Evolutionary conservation across 371 early-diverging fungal species (phyloP).

Genomic region (Batrachochytrium dendrobatidis): DNA sequence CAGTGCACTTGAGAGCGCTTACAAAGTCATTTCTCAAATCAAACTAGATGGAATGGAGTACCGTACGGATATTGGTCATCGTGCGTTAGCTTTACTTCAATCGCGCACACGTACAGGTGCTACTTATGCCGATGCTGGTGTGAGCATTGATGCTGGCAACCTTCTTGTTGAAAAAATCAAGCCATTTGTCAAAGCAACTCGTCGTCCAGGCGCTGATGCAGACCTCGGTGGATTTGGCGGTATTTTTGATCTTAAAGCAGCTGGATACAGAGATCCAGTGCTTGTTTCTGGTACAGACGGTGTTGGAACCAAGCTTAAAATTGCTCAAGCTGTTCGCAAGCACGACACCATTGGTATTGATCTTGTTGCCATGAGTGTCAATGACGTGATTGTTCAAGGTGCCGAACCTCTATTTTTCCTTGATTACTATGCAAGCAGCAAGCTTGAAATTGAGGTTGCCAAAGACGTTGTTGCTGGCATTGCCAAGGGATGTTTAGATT

Average conservation of each 20-base stretch:
- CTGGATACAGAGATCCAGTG: constrained; percentile 84
- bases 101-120: constrained; percentile 30
- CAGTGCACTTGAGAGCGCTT: constrained; percentile 41
- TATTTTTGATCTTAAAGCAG: constrained; percentile 87
- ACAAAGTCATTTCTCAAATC: constrained; percentile 16
- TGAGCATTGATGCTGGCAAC: constrained; percentile 93
- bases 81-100: constrained; percentile 53
- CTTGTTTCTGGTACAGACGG: constrained; percentile 96
- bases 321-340: constrained; percentile 76
- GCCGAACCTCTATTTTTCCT: constrained; percentile 96
- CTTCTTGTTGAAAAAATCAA: constrained; percentile 90
- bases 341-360: constrained; percentile 91
- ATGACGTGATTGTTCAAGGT: constrained; percentile 97
- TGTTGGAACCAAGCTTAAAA: constrained; percentile 95
- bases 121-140: constrained; percentile 93
- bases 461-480: constrained; percentile 89
- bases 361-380: constrained; percentile 97
- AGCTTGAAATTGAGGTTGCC: constrained; percentile 85
- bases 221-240: constrained; percentile 98
- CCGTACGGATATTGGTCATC: constrained; percentile 87
- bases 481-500: constrained; percentile 82
- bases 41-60: constrained; percentile 77
- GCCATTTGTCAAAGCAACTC: constrained; percentile 83
- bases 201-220: constrained; percentile 85
- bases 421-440: constrained; percentile 94